Evolutionary conservation across 208 protist genomes (phyloP).

Genomic region (Acanthamoeba culbertsoni): DNA sequence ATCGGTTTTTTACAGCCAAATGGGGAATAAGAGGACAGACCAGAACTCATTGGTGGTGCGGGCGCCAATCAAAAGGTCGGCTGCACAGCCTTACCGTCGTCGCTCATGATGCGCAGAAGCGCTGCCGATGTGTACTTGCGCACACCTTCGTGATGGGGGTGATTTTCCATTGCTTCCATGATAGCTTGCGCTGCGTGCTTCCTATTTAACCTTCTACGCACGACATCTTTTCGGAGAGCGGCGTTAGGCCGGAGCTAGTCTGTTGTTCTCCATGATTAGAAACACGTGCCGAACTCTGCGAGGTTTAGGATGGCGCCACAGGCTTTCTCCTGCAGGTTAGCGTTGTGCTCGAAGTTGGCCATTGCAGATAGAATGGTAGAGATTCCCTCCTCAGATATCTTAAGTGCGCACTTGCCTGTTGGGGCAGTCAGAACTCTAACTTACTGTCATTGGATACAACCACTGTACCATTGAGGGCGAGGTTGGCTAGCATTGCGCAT

Average conservation of each 20-base stretch:
- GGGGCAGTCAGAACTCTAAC: neutral
- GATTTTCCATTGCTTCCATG: conserved; percentile 31
- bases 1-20: no score
- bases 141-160: neutral
- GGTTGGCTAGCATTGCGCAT: neutral
- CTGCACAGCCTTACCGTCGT: neutral
- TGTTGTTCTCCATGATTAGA: neutral
- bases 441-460: neutral
- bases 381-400: neutral
- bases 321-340: neutral
- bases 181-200: neutral
- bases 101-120: conserved; percentile 29
- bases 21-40: neutral
- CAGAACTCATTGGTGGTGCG: neutral
- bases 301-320: conserved; percentile 30
- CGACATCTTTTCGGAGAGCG: neutral
- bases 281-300: neutral
- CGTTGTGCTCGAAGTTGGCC: neutral
- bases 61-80: neutral
- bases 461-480: neutral
- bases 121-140: conserved; percentile 22
- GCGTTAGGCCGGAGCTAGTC: neutral
- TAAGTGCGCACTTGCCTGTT: neutral
- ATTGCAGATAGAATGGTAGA: neutral
- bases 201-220: neutral